Percentiles rank a stretch among this genome's conserved stretches.
Evolutionary conservation across 129 eudicot genomes (phyloP).

Genomic region (Daucus carota): DNA sequence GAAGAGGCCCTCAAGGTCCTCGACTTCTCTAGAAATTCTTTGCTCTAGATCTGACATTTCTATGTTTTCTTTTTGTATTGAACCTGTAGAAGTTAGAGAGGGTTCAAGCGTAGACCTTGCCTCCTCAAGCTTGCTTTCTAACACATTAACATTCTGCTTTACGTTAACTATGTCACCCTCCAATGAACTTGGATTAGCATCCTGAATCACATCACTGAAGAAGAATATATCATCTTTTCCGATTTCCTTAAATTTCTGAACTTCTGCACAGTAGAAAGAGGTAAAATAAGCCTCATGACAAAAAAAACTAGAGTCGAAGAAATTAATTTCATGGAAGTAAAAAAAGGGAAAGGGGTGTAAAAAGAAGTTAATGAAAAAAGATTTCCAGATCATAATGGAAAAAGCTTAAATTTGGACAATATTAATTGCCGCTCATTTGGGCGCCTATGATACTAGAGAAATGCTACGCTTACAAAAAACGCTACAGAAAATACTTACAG

Average conservation of each 20-base stretch:
- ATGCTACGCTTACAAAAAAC: too few species aligned
- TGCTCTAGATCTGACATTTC: slow-evolving; percentile 8
- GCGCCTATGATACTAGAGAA: too few species aligned
- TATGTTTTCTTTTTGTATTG: slow-evolving; percentile 5
- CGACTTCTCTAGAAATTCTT: slow-evolving; percentile 19
- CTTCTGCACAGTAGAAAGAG: slow-evolving; percentile 43
- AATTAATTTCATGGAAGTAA: not conserved
- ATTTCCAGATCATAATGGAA: not conserved
- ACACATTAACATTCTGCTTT: slow-evolving; percentile 11
- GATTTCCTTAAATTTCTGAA: slow-evolving; percentile 49
- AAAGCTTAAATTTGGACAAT: not conserved
- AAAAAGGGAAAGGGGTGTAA: not conserved
- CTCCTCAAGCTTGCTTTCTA: slow-evolving; percentile 32
- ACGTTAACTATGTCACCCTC: slow-evolving; percentile 22
- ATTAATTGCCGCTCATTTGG: too few species aligned
- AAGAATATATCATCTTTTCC: slow-evolving; percentile 36
- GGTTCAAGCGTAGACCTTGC: slow-evolving; percentile 28
- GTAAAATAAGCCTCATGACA: not conserved
- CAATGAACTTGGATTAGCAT: slow-evolving; percentile 6
- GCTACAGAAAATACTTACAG: too few species aligned
- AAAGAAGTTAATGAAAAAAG: not conserved
- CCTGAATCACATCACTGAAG: slow-evolving; percentile 10
- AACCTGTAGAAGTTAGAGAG: slow-evolving; percentile 7
- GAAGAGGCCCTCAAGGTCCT: slow-evolving; percentile 49
- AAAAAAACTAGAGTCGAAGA: not conserved